Conservation (phyloP, 1,284 basidiomycete genomes). For the Pseudozyma tsukubaensis region DNA sequence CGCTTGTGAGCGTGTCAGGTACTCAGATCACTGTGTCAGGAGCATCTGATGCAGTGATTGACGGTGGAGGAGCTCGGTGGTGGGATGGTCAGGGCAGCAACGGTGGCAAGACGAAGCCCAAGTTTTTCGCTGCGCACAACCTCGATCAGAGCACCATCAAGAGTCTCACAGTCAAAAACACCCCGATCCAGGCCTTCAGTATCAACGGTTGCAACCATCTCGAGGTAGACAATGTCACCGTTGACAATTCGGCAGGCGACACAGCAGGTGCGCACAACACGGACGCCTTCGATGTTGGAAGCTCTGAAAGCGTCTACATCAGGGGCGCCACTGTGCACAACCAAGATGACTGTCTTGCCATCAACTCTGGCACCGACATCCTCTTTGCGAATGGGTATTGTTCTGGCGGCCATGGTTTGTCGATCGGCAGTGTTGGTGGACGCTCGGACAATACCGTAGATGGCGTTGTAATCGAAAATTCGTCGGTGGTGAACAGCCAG, state of each 20-base stretch:
- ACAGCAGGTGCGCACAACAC: conserved; percentile 31
- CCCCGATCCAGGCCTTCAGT: conserved; percentile 41
- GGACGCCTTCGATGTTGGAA: conserved; percentile 43
- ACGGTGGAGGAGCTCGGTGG: conserved; percentile 27
- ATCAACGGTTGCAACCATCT: conserved; percentile 28
- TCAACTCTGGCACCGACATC: conserved; percentile 42
- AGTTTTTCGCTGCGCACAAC: conserved; percentile 25
- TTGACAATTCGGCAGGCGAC: conserved; percentile 31
- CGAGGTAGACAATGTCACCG: conserved; percentile 19
- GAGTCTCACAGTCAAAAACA: conserved; percentile 32
- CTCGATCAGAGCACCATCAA: conserved; percentile 24
- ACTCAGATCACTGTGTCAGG: conserved; percentile 18
- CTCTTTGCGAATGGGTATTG: conserved; percentile 24
- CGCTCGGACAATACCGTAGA: conserved; percentile 34
- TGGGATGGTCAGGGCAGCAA: conserved; percentile 39
- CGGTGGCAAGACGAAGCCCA: conserved; percentile 44
- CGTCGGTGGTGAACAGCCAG: conserved; percentile 20
- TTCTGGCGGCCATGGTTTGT: conserved; percentile 40
- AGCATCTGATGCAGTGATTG: conserved; percentile 11
- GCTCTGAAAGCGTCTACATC: conserved; percentile 26
- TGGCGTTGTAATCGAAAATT: conserved; percentile 25
- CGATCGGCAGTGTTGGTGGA: conserved; percentile 43
- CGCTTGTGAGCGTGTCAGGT: conserved; percentile 28
- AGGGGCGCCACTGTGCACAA: conserved; percentile 24
- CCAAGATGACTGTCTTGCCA: conserved; percentile 44